Base-by-base conservation (phyloP, 441 rosid species). In the Gossypium schwendimanii region DNA sequence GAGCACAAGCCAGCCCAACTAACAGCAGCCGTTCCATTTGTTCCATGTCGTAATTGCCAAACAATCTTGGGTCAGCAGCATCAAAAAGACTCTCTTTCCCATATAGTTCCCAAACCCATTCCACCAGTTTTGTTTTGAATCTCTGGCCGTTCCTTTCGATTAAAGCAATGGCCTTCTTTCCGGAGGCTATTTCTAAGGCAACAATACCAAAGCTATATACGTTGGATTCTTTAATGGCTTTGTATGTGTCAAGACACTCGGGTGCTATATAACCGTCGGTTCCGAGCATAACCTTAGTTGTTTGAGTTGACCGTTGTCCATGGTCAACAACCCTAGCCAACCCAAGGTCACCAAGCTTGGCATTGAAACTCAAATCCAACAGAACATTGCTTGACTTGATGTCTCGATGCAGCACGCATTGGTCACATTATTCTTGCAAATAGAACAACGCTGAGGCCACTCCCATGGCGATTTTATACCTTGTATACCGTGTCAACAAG, bases 391-490 rank as follows among this genome's bases (percentile, higher is more conserved):
- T 84, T 0, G 88, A 78, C 28, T 88, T 88, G 8, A 87, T 78
- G 57, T 88, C 88, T 14, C 88, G 53, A 14, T 87, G 90, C 23
- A 85, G 70, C 8, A 87, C 83, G 12, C 89, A 86, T 44, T 83
- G 86, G 65, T 86, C 89, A 82, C 86, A 85, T 61, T 85, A 90
- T 70, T 86, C 89, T 4, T 86, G 90, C 0, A 87, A 81, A 65
- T 89, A 87, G 6, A 80, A 77, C 76, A 89, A 10, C 0, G 82
- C 86, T 2, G 88, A 87, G 33, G 87, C 89, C 53, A 86, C 18
- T 0, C 84, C 90, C 1, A 75, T 75, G 14, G 83, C 69, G 23
- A 87, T 84, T 55, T 66, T 81, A 76, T 79, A 80, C 73, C 87
- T 78, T 2, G 39, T 47, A 0, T 75, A 21, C 91, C 91, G 85